A percentile compares a stretch with the other conserved stretches of the same genome.
These are phyloP conservation scores for Agarophyton chilense DNA, from an alignment of 23 red algal genomes.

Conservation along the genomic window DNA sequence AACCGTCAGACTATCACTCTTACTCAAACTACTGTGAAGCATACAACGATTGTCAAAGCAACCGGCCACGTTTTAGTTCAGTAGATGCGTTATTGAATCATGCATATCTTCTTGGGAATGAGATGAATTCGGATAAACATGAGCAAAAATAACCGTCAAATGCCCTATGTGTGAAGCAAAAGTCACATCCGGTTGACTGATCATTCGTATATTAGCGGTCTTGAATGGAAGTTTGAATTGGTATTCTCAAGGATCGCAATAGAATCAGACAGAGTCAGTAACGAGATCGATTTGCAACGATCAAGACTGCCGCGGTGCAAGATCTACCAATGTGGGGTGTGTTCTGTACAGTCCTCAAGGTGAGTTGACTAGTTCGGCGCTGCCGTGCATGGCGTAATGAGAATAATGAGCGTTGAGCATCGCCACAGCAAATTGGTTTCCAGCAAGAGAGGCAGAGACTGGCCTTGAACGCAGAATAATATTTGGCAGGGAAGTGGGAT, in stretches of 20 bases:
- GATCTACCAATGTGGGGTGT: neutral
- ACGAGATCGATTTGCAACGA: constrained; percentile 25
- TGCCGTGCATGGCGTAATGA: constrained; percentile 9
- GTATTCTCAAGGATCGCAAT: too few species aligned
- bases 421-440: constrained; percentile 33
- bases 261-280: too few species aligned
- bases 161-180: too few species aligned
- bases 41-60: constrained; percentile 28
- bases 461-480: constrained; percentile 2
- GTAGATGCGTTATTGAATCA: neutral
- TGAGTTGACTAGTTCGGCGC: constrained; percentile 1
- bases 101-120: too few species aligned
- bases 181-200: too few species aligned
- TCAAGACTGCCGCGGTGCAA: constrained; percentile 42
- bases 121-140: too few species aligned
- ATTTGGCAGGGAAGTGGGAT: constrained; percentile 13
- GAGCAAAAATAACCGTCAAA: too few species aligned
- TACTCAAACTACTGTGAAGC: constrained; percentile 44
- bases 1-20: neutral
- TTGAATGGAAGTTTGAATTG: too few species aligned
- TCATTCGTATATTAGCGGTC: too few species aligned
- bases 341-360: neutral
- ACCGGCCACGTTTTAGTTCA: neutral
- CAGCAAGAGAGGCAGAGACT: constrained; percentile 14
- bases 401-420: constrained; percentile 39